Evolutionary conservation across 2,329 filamentous ascomycete genomes (phyloP), one percentile per base, ranked within the genome.

Genomic region (Exophiala lecanii-corni): DNA sequence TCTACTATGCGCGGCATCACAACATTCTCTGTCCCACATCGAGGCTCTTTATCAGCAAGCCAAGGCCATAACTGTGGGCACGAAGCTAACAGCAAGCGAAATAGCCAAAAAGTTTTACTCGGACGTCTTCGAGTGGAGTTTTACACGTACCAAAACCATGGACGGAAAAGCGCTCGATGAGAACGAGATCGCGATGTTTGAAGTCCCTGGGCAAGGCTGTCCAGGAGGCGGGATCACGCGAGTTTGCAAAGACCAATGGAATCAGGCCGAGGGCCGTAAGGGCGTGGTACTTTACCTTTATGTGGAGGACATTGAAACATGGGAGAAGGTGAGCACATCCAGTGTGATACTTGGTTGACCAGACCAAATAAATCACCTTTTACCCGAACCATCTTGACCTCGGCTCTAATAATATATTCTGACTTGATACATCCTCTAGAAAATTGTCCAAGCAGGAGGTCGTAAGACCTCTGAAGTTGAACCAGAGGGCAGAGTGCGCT

Each of bases 31-130:
- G n/a, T 5, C 30, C n/a, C 17, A 13, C 6, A 32, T 6, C 30
- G n/a, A 13, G n/a, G 30, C n/a, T 12, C n/a, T 32, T n/a, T 28
- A 9, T 28, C 25, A n/a, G 7, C n/a, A 28, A 7, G 7, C n/a
- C 25, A 28, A n/a, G n/a, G n/a, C n/a, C n/a, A n/a, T n/a, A n/a
- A n/a, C n/a, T n/a, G n/a, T n/a, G n/a, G n/a, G n/a, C n/a, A n/a
- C n/a, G n/a, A n/a, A n/a, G n/a, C n/a, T n/a, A n/a, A n/a, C n/a
- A n/a, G n/a, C n/a, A n/a, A n/a, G n/a, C n/a, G n/a, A n/a, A n/a
- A n/a, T 28, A 56, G 56, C 55, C 16, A 45, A 55, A 39, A 43
- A 30, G 16, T 58, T 58, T 40, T 58, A 57, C 35, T 33, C 33
- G 16, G 31, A 26, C 6, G 53, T 55, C n/a, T 58, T 58, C 39